Base-by-base conservation (phyloP, 2,329 filamentous ascomycete genomes). In the Scytalidium lignicola region DNA sequence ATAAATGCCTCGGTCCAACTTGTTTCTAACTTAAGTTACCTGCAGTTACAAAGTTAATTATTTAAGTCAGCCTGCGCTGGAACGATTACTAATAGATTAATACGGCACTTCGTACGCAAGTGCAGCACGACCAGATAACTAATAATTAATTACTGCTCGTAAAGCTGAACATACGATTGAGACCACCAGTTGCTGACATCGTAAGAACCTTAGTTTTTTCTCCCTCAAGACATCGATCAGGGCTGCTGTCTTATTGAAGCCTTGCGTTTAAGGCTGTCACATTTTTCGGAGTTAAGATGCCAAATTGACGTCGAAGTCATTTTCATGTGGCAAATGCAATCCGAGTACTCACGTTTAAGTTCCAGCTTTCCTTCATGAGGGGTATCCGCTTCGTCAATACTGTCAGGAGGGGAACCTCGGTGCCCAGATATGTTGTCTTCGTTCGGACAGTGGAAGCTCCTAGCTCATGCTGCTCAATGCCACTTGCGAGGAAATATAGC, bases 1-100 rank as follows among this genome's bases (percentile, higher is more conserved):
- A n/a, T n/a, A 61, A 58, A 59, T 62, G 53, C 60, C 62, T 60
- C 59, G 62, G 61, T 56, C 46, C 49, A 41, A n/a, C n/a, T n/a
- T n/a, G n/a, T n/a, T n/a, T n/a, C n/a, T n/a, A n/a, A n/a, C n/a
- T n/a, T n/a, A n/a, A n/a, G n/a, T n/a, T n/a, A n/a, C n/a, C n/a
- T n/a, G n/a, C n/a, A n/a, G n/a, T n/a, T n/a, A n/a, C n/a, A n/a
- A n/a, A n/a, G n/a, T n/a, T n/a, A n/a, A n/a, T n/a, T n/a, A n/a
- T n/a, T n/a, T n/a, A n/a, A n/a, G n/a, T n/a, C 26, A 13, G 26
- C 26, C 26, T 28, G 26, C 26, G 13, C 26, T 28, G 26, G 26
- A 7, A 13, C 26, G 26, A 28, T 28, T 28, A 28, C 26, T 28
- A 13, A 28, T 28, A 28, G n/a, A n/a, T n/a, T n/a, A n/a, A n/a